These are phyloP conservation scores for Cymodocea nodosa DNA, from an alignment of 116 monocot species.

Conservation along the genomic window DNA sequence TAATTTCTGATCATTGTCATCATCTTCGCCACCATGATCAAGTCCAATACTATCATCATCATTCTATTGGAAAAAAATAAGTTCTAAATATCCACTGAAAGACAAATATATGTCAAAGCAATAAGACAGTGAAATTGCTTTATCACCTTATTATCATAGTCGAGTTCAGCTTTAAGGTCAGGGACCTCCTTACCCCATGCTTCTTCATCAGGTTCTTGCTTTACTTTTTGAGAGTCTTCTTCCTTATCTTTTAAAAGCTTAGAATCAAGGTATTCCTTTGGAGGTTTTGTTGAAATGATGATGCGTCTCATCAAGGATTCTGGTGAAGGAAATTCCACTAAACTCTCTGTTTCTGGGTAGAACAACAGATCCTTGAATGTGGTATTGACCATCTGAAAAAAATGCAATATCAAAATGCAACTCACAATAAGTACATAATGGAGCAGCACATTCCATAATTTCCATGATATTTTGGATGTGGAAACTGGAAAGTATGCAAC, in stretches of 20 bases:
- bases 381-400: slow-evolving; percentile 48
- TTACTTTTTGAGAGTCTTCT: slow-evolving; percentile 16
- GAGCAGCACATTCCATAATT: neutral
- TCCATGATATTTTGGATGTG: neutral
- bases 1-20: slow-evolving; percentile 21
- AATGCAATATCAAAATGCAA: neutral
- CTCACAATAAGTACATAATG: neutral
- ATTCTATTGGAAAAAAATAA: neutral
- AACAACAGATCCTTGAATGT: slow-evolving; percentile 71
- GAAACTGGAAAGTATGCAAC: slow-evolving; percentile 14
- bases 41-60: slow-evolving; percentile 3
- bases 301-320: slow-evolving; percentile 49
- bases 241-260: slow-evolving; percentile 30
- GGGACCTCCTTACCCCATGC: slow-evolving; percentile 62
- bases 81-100: neutral
- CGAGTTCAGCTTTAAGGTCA: slow-evolving; percentile 32
- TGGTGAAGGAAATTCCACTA: slow-evolving; percentile 65
- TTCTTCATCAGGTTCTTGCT: slow-evolving; percentile 29
- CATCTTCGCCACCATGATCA: slow-evolving; percentile 21
- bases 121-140: neutral
- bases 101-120: neutral
- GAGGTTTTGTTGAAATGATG: slow-evolving; percentile 82
- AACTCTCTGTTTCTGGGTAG: slow-evolving; percentile 41
- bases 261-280: slow-evolving; percentile 58
- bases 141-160: slow-evolving; percentile 23